Evolutionary conservation across 208 protist species (phyloP).

Genomic region (Trypanosoma vivax): DNA sequence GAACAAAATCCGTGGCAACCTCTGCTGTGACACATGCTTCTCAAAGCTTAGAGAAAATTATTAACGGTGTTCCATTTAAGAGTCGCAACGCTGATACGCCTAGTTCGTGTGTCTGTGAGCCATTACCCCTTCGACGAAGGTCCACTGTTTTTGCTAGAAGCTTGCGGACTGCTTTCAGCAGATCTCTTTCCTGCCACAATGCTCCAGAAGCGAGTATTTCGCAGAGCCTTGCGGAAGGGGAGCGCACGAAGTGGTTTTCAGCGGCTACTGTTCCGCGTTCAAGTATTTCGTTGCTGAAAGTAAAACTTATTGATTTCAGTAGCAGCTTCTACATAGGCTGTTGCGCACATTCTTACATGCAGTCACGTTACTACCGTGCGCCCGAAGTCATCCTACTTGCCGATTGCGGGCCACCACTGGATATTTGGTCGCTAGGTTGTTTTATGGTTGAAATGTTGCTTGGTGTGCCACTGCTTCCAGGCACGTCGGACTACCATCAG

Average conservation of each 20-base stretch:
- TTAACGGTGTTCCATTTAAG: too few species aligned
- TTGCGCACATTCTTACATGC: constrained; percentile 75
- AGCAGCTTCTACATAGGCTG: constrained; percentile 91
- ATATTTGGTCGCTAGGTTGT: constrained; percentile 97
- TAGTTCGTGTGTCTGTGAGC: too few species aligned
- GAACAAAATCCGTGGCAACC: too few species aligned
- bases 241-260: background rate
- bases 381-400: constrained; percentile 95
- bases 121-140: too few species aligned
- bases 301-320: constrained; percentile 98
- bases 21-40: too few species aligned
- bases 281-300: constrained; percentile 28
- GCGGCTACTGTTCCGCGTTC: background rate
- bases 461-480: constrained; percentile 93
- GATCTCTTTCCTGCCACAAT: too few species aligned
- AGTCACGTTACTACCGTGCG: constrained; percentile 95
- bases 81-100: too few species aligned
- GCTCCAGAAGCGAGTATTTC: too few species aligned
- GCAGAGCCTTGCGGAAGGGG: background rate
- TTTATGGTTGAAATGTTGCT: constrained; percentile 93
- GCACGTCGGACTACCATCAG: constrained; percentile 90
- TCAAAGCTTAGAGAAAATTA: too few species aligned
- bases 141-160: too few species aligned
- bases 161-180: too few species aligned
- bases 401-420: constrained; percentile 88